Percentiles rank a stretch among this genome's conserved stretches.
These are phyloP conservation scores for Garcia nutans DNA, from an alignment of 345 rosid species.

Conservation along the genomic window DNA sequence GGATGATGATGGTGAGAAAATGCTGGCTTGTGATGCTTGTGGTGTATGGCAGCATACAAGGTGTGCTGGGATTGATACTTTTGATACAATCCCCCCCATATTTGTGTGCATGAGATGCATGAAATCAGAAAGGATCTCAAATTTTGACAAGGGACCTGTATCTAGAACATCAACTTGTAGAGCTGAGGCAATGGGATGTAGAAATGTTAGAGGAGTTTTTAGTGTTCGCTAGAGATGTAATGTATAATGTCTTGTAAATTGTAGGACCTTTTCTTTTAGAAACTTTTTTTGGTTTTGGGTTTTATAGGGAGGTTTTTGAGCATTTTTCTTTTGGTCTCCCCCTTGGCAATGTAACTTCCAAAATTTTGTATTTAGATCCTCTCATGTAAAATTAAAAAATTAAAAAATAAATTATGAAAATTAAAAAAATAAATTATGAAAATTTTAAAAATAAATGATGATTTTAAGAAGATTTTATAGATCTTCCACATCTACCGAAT, in stretches of 20 bases:
- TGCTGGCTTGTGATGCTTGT: constrained; percentile 69
- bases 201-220: constrained; percentile 7
- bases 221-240: constrained; percentile 4
- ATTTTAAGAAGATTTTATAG: no score
- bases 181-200: background rate
- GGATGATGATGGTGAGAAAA: constrained; percentile 77
- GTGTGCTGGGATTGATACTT: constrained; percentile 61
- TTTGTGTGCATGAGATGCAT: constrained; percentile 47
- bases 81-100: constrained; percentile 41
- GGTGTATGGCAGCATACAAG: constrained; percentile 76
- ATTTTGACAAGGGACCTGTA: background rate
- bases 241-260: background rate
- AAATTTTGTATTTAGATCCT: no score
- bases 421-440: no score
- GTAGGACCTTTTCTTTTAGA: background rate
- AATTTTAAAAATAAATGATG: no score
- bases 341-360: no score
- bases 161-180: constrained; percentile 11
- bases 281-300: background rate
- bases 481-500: no score
- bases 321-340: no score
- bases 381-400: no score
- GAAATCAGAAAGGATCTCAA: background rate
- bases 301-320: background rate
- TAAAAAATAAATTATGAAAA: no score